Percentiles rank a stretch among this genome's conserved stretches.
Evolutionary conservation across 2,329 filamentous ascomycete genomes (phyloP).

Genomic region (Lachnum nothofagi): DNA sequence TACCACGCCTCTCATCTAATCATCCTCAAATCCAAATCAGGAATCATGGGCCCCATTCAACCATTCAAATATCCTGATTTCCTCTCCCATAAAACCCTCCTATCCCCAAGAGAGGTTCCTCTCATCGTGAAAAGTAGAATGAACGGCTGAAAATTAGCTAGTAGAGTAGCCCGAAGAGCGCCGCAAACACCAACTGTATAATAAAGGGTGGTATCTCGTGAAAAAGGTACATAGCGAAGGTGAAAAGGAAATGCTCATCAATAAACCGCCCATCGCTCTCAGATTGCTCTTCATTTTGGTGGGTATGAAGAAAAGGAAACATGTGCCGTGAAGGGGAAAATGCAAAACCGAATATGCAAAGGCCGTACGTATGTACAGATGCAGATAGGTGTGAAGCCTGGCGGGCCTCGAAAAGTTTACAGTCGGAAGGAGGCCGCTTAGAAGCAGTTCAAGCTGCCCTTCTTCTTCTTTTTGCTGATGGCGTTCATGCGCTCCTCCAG

Average conservation of each 20-base stretch:
- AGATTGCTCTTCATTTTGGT: conserved; percentile 13
- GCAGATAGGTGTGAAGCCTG: background rate
- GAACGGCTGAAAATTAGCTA: background rate
- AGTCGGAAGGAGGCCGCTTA: conserved; percentile 16
- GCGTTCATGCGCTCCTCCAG: conserved; percentile 93
- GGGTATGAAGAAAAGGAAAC: conserved; percentile 13
- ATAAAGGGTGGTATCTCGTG: conserved; percentile 18
- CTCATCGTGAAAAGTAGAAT: background rate
- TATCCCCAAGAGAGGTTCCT: background rate
- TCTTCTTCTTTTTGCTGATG: conserved; percentile 75
- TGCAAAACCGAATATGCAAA: conserved; percentile 11
- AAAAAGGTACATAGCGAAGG: conserved; percentile 16
- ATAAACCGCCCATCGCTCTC: conserved; percentile 16
- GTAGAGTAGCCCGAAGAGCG: background rate
- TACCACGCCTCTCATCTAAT: conserved; percentile 4
- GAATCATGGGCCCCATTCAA: background rate
- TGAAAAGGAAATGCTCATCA: conserved; percentile 17
- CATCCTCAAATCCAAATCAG: background rate
- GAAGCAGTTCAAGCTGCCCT: conserved; percentile 94
- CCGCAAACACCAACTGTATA: conserved; percentile 15
- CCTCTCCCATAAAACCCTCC: background rate
- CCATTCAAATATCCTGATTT: too few species aligned
- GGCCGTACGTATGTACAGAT: conserved; percentile 12
- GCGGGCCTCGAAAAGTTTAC: background rate
- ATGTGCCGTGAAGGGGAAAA: conserved; percentile 19